phyloP scores from a whole-genome alignment of 257 asterid genomes.

The Nyctanthes arbortristis region DNA sequence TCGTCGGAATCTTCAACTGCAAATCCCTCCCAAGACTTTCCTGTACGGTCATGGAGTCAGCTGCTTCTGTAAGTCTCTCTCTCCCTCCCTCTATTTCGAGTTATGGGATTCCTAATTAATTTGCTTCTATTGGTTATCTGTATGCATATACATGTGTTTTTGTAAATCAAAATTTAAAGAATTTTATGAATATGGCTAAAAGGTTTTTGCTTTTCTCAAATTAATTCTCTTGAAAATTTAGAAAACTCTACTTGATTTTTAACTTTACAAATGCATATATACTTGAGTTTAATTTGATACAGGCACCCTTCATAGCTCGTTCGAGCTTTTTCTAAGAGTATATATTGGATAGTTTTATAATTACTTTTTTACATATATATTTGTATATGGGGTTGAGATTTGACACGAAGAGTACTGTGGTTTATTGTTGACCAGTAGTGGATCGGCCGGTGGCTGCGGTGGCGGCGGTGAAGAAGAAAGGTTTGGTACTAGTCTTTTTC shows the following conservation, averaged over 20 bases:
- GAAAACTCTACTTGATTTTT: background rate
- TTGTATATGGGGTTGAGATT: too few species aligned
- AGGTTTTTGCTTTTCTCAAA: too few species aligned
- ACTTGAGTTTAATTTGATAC: background rate
- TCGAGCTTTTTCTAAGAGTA: background rate
- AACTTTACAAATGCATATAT: background rate
- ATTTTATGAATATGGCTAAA: background rate
- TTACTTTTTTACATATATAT: too few species aligned
- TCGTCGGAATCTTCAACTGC: background rate
- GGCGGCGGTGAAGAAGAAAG: conserved; percentile 60
- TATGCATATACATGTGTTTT: background rate
- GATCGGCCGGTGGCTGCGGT: conserved; percentile 40
- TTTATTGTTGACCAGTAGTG: conserved; percentile 40
- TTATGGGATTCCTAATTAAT: background rate
- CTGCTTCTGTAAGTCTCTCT: conserved; percentile 51
- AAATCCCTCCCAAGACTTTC: conserved; percentile 42
- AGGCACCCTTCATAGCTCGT: background rate
- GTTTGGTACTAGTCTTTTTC: conserved; percentile 51
- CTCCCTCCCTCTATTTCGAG: conserved; percentile 26
- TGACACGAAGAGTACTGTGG: background rate
- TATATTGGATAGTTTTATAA: too few species aligned
- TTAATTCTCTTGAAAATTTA: too few species aligned
- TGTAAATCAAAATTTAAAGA: background rate
- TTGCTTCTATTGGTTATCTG: conserved; percentile 2
- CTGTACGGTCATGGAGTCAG: conserved; percentile 73